These are phyloP conservation scores for Mucor lusitanicus DNA, from an alignment of 371 early-diverging fungal genomes.

Conservation along the genomic window DNA sequence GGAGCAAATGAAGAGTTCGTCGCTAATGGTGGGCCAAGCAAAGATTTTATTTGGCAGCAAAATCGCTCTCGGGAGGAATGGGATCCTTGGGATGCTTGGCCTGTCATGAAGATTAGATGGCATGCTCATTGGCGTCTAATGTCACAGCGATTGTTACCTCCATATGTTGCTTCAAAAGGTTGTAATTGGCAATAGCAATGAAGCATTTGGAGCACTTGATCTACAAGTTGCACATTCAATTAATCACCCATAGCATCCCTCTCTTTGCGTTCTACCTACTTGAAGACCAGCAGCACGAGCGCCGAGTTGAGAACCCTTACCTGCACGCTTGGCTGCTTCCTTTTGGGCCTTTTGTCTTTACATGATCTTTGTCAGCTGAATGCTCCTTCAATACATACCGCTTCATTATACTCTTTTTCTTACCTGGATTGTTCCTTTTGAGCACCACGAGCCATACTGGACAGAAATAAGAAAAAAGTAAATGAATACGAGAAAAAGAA, in stretches of 20 bases:
- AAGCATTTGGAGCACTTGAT: conserved; percentile 48
- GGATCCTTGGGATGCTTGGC: conserved; percentile 62
- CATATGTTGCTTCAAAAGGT: conserved; percentile 63
- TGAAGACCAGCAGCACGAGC: conserved; percentile 66
- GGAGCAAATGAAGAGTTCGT: neutral
- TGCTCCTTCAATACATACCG: neutral
- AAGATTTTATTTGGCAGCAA: conserved; percentile 4
- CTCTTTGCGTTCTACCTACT: conserved; percentile 19
- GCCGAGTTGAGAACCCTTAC: conserved; percentile 53
- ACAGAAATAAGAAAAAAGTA: neutral
- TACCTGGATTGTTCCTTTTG: conserved; percentile 66
- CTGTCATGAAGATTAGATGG: conserved; percentile 18
- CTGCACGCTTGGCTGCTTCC: conserved; percentile 47
- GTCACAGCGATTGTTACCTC: conserved; percentile 35
- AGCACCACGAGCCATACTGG: conserved; percentile 57
- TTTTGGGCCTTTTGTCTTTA: conserved; percentile 61
- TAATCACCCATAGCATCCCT: neutral
- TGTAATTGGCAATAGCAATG: conserved; percentile 53
- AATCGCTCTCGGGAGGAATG: conserved; percentile 48
- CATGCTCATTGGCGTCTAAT: neutral
- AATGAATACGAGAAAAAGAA: neutral
- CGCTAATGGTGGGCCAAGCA: neutral
- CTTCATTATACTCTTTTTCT: neutral
- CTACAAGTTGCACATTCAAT: conserved; percentile 11
- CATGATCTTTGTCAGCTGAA: neutral